A percentile compares a stretch with the other conserved stretches of the same genome.
Evolutionary conservation across 352 stramenopile species (phyloP).

Genomic region (Globisporangium emineosum): DNA sequence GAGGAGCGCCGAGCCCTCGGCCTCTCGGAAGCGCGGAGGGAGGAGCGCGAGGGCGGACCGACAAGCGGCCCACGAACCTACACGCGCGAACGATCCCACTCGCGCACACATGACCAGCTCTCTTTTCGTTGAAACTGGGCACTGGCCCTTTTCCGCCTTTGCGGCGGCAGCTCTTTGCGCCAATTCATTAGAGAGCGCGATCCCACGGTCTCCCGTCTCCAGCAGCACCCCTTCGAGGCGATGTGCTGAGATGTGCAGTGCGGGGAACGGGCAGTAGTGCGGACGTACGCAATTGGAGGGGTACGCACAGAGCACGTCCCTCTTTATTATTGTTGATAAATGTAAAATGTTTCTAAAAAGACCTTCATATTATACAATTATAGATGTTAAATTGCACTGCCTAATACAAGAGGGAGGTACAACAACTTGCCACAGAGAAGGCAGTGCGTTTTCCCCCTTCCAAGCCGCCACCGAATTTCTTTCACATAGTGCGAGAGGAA

Average conservation of each 20-base stretch:
- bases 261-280: neutral
- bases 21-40: too few relatives aligned
- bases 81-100: neutral
- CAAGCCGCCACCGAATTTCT: constrained; percentile 1
- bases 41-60: neutral
- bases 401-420: neutral
- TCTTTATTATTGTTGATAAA: neutral
- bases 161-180: neutral
- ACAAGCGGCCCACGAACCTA: neutral
- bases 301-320: neutral
- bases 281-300: neutral
- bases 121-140: neutral
- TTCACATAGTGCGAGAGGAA: neutral
- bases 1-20: too few relatives aligned
- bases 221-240: constrained; percentile 8
- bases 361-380: neutral
- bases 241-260: constrained; percentile 2
- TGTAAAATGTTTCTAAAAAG: neutral
- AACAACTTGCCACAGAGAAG: constrained; percentile 1
- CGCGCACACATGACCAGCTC: constrained; percentile 10
- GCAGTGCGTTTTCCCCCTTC: neutral
- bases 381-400: neutral
- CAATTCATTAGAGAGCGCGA: constrained; percentile 10
- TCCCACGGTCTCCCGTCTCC: constrained; percentile 4
- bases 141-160: constrained; percentile 14